Percentiles rank a stretch among this genome's conserved stretches.
phyloP scores from a whole-genome alignment of 805 yeast genomes.

The Teunomyces tritomae region DNA sequence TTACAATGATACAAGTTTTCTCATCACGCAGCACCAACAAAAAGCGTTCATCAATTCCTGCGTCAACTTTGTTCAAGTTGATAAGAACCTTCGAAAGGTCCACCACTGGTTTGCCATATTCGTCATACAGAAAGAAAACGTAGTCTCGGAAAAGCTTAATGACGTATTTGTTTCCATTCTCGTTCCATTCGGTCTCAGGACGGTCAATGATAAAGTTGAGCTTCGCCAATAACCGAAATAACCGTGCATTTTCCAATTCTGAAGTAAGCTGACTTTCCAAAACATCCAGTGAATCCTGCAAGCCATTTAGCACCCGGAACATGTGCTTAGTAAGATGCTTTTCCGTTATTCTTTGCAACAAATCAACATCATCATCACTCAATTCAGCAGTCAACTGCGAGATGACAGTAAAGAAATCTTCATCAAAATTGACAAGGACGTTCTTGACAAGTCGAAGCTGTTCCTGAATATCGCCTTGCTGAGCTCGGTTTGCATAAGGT shows the following conservation, averaged over 20 bases:
- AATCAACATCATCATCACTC: slow-evolving; percentile 19
- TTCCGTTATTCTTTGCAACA: slow-evolving; percentile 22
- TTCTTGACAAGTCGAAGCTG: slow-evolving; percentile 12
- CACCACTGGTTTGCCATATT: slow-evolving; percentile 68
- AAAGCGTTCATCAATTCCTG: slow-evolving; percentile 82
- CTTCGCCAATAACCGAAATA: slow-evolving; percentile 80
- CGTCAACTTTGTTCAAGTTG: slow-evolving; percentile 84
- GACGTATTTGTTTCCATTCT: slow-evolving; percentile 67
- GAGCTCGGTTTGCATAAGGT: background rate
- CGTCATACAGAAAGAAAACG: slow-evolving; percentile 82
- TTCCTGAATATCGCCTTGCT: background rate
- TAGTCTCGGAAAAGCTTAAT: slow-evolving; percentile 72
- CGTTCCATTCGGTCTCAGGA: slow-evolving; percentile 67
- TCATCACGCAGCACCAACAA: slow-evolving; percentile 82
- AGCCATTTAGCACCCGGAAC: slow-evolving; percentile 46
- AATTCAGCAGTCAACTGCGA: slow-evolving; percentile 27
- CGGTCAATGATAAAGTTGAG: slow-evolving; percentile 74
- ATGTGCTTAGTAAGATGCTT: slow-evolving; percentile 32
- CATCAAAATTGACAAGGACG: slow-evolving; percentile 29
- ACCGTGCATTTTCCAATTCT: slow-evolving; percentile 85
- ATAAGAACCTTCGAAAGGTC: slow-evolving; percentile 81
- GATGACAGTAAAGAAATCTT: slow-evolving; percentile 34
- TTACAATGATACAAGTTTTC: slow-evolving; percentile 76
- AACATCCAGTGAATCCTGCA: slow-evolving; percentile 53
- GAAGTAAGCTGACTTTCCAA: slow-evolving; percentile 59